These are phyloP conservation scores for Primulina eburnea DNA, from an alignment of 257 asterid species.

Conservation along the genomic window DNA sequence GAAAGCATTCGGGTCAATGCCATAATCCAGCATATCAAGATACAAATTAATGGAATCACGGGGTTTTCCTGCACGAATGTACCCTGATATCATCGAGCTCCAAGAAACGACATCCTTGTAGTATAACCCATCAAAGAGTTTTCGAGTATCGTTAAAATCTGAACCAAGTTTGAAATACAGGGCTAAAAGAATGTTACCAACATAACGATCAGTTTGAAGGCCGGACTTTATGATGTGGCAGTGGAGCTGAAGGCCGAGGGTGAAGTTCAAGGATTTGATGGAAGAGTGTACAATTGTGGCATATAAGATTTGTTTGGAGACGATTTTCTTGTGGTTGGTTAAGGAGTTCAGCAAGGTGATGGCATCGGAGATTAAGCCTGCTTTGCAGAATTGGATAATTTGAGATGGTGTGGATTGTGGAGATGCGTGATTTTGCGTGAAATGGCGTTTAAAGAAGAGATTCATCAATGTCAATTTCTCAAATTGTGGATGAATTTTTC, in stretches of 20 bases:
- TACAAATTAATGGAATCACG: slow-evolving; percentile 40
- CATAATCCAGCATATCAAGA: slow-evolving; percentile 49
- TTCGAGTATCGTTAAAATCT: slow-evolving; percentile 39
- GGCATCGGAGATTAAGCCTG: slow-evolving; percentile 43
- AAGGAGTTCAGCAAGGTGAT: slow-evolving; percentile 42
- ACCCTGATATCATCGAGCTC: slow-evolving; percentile 83
- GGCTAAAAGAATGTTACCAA: slow-evolving; percentile 72
- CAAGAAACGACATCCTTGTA: slow-evolving; percentile 79
- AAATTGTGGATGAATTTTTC: no score
- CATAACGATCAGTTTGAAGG: slow-evolving; percentile 62
- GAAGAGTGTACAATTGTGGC: slow-evolving; percentile 58
- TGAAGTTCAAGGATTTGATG: slow-evolving; percentile 38
- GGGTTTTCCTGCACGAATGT: slow-evolving; percentile 51
- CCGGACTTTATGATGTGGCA: slow-evolving; percentile 61
- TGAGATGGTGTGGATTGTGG: slow-evolving; percentile 27
- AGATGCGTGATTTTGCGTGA: slow-evolving; percentile 2
- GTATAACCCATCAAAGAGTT: slow-evolving; percentile 48
- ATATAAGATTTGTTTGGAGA: slow-evolving; percentile 45
- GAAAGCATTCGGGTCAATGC: slow-evolving; percentile 54
- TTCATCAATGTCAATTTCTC: neutral
- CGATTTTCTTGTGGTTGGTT: slow-evolving; percentile 16
- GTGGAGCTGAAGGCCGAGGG: slow-evolving; percentile 71
- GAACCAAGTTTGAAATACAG: slow-evolving; percentile 55
- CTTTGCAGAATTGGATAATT: slow-evolving; percentile 51
- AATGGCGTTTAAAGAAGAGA: neutral